A percentile compares a stretch with the other conserved stretches of the same genome.
Conservation (phyloP, 257 asterid genomes). For the Nemophila menziesii region DNA sequence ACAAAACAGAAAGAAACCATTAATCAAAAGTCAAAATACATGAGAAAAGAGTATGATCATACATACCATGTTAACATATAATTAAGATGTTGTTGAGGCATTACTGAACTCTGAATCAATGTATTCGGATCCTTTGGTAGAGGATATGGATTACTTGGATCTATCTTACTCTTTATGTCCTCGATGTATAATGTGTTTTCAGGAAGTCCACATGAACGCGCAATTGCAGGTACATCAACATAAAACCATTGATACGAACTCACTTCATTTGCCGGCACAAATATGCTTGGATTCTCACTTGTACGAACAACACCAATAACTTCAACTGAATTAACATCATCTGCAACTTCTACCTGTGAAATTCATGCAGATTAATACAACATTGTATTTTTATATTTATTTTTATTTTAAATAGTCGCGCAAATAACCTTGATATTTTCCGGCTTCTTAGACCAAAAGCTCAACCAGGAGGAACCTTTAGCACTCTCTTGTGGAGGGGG, state of each 20-base stretch:
- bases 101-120: slow-evolving; percentile 67
- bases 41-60: slow-evolving; percentile 2
- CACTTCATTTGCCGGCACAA: slow-evolving; percentile 92
- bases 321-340: slow-evolving; percentile 33
- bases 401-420: too few species aligned
- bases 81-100: slow-evolving; percentile 95
- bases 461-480: slow-evolving; percentile 48
- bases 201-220: slow-evolving; percentile 65
- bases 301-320: slow-evolving; percentile 74
- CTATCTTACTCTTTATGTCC: slow-evolving; percentile 54
- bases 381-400: too few species aligned
- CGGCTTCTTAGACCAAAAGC: slow-evolving; percentile 43
- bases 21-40: too few species aligned
- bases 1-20: slow-evolving; percentile 11
- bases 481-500: slow-evolving; percentile 30
- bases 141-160: slow-evolving; percentile 81
- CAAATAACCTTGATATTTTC: slow-evolving; percentile 25
- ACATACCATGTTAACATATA: slow-evolving; percentile 76
- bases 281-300: slow-evolving; percentile 89
- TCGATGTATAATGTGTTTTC: slow-evolving; percentile 67
- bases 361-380: slow-evolving; percentile 13
- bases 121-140: slow-evolving; percentile 65
- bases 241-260: slow-evolving; percentile 76
- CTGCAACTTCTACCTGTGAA: slow-evolving; percentile 42
- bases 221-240: slow-evolving; percentile 79